Evolutionary conservation across 2,329 filamentous ascomycete species (phyloP), one percentile per base, ranked within the genome.

Genomic region (Penicillium nordicum): DNA sequence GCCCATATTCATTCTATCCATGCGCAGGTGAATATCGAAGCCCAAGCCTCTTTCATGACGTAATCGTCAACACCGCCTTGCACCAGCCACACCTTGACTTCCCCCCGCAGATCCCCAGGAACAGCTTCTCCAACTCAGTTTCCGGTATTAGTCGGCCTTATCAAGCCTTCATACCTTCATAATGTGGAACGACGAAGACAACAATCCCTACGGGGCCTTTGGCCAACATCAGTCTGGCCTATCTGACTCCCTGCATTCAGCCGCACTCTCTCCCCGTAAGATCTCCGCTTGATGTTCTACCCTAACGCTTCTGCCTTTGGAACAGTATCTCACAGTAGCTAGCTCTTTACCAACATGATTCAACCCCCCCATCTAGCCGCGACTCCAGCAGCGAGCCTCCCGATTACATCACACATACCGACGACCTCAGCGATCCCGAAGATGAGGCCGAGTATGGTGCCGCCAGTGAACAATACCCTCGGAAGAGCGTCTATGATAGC

Each of bases 161-260:
- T 53, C 57, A 48, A 53, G 45, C 43, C n/a, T 42, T 46, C 23
- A 38, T 37, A 53, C 9, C 30, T 32, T 32, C 73, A 82, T 67
- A 65, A 97, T 97, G 93, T 97, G 93, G 93, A 95, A 97, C 82
- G 92, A 97, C 80, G 93, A 97, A 78, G 91, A 97, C 72, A 97
- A 97, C 78, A 97, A 97, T 74, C 93, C 93, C 5, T 97, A 97
- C 71, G 92, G 92, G 68, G 93, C 90, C 75, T 97, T 96, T 79
- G 90, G 94, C 74, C 88, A 89, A 67, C 86, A 90, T 68, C 90
- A 95, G 74, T 90, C 89, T 60, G 85, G 88, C 72, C 82, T 85
- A 44, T 90, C 81, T 21, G 85, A 88, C 69, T 85, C 87, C 23
- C 79, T 85, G 53, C 89, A 87, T 38, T 86, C 87, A 45, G 67